These are phyloP conservation scores for Colletotrichum musae DNA, from an alignment of 2,329 filamentous ascomycete genomes.

Conservation along the genomic window DNA sequence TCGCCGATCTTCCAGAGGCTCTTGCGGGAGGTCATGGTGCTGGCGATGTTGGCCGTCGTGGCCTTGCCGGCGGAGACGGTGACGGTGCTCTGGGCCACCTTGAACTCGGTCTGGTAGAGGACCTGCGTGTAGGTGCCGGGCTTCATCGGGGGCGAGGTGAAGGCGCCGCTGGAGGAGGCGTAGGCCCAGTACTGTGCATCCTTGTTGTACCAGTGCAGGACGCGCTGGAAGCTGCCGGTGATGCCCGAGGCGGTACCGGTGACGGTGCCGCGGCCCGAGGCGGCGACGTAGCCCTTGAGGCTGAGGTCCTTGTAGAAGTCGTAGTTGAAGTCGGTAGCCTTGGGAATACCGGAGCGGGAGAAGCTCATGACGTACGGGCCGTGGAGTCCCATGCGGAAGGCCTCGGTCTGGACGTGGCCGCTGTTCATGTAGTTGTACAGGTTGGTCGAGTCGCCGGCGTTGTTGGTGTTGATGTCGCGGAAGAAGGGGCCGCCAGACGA, in stretches of 20 bases:
- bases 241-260: conserved; percentile 73
- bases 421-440: conserved; percentile 81
- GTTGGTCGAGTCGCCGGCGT: conserved; percentile 69
- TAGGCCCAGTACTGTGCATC: conserved; percentile 77
- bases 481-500: conserved; percentile 78
- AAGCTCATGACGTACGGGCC: conserved; percentile 76
- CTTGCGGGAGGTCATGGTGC: conserved; percentile 59
- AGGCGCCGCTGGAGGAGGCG: conserved; percentile 67
- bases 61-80: conserved; percentile 65
- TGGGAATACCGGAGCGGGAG: conserved; percentile 69
- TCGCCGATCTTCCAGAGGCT: conserved; percentile 76
- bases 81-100: conserved; percentile 65
- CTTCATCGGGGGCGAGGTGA: conserved; percentile 77
- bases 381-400: conserved; percentile 73
- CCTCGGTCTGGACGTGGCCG: conserved; percentile 74
- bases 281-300: conserved; percentile 71
- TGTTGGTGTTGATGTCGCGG: conserved; percentile 77
- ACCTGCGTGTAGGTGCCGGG: conserved; percentile 79
- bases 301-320: conserved; percentile 72
- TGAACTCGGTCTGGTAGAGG: conserved; percentile 72
- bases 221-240: conserved; percentile 64
- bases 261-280: conserved; percentile 70
- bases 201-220: conserved; percentile 77
- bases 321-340: conserved; percentile 62
- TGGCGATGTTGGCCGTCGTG: conserved; percentile 65